Conservation (phyloP, 768 basidiomycete species). For the Suillus paluster region DNA sequence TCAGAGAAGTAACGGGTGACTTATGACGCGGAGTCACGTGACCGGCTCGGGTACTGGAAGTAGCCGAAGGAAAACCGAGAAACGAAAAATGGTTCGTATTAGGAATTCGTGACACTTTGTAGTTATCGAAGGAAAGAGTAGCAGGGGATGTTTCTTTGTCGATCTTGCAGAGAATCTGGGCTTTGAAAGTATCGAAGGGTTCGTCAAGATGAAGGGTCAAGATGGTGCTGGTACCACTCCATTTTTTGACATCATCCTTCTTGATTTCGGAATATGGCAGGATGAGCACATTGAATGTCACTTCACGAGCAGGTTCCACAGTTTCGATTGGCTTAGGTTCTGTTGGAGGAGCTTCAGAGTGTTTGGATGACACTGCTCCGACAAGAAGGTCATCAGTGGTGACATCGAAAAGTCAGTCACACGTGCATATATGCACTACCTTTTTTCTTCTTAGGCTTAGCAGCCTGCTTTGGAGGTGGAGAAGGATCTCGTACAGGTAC, state of each 20-base stretch:
- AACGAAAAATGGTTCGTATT: too few species aligned
- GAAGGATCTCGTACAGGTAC: too few species aligned
- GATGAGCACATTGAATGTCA: background rate
- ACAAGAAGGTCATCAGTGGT: background rate
- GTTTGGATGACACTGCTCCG: too few species aligned
- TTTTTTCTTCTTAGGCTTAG: background rate
- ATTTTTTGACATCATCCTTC: background rate
- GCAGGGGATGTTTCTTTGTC: background rate
- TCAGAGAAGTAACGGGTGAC: too few species aligned
- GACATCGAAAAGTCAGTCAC: too few species aligned
- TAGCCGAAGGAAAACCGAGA: too few species aligned
- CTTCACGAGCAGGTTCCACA: background rate
- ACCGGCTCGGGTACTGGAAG: too few species aligned
- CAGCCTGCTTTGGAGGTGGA: background rate
- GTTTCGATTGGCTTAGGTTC: background rate
- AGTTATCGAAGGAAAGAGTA: background rate
- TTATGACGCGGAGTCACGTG: too few species aligned
- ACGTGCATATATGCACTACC: background rate
- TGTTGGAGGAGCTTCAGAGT: background rate
- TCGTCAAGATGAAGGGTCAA: background rate
- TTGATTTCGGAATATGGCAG: background rate
- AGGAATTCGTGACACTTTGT: too few species aligned
- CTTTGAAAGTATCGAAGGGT: constrained; percentile 1
- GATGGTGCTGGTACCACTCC: background rate
- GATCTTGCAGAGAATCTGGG: constrained; percentile 2